A percentile compares a stretch with the other conserved stretches of the same genome.
phyloP scores from a whole-genome alignment of 208 protist species.

The Crithidia bombi region DNA sequence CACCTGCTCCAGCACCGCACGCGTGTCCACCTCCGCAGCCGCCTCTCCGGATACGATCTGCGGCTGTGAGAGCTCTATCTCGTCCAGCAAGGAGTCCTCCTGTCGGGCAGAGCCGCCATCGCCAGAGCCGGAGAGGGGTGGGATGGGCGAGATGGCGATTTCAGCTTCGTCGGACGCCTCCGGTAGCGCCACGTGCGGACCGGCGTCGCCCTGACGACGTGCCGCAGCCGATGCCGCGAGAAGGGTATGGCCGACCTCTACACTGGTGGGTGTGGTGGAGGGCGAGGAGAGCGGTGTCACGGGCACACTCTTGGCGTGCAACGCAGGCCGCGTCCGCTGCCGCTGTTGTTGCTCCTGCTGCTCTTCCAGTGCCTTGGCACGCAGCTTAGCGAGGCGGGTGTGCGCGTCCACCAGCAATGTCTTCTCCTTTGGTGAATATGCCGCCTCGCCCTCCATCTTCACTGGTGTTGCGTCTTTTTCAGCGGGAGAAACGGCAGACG shows the following conservation, averaged over 20 bases:
- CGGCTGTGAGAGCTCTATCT: slow-evolving; percentile 2
- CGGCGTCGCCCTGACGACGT: background rate
- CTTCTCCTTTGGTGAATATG: slow-evolving; percentile 21
- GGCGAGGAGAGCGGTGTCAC: background rate
- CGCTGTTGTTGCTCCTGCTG: slow-evolving; percentile 14
- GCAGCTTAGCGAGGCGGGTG: slow-evolving; percentile 12
- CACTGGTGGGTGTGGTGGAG: background rate
- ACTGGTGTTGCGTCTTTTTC: background rate
- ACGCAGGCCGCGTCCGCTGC: slow-evolving; percentile 2
- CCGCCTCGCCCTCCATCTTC: background rate
- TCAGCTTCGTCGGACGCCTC: slow-evolving; percentile 10
- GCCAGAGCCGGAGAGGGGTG: slow-evolving; percentile 2
- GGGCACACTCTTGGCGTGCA: background rate
- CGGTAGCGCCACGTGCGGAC: background rate
- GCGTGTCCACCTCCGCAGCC: slow-evolving; percentile 13
- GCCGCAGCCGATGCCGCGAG: background rate
- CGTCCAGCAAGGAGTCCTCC: slow-evolving; percentile 7
- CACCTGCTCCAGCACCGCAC: slow-evolving; percentile 26
- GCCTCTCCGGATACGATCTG: too few relatives aligned
- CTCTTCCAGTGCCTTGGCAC: slow-evolving; percentile 8
- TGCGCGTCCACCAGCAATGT: slow-evolving; percentile 27
- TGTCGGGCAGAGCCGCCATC: slow-evolving; percentile 12
- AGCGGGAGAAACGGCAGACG: too few relatives aligned
- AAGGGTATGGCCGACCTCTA: background rate
- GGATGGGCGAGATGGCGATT: slow-evolving; percentile 31